phyloP scores from a whole-genome alignment of 148 eudicot genomes.

The Vaccinium vitisidaea region DNA sequence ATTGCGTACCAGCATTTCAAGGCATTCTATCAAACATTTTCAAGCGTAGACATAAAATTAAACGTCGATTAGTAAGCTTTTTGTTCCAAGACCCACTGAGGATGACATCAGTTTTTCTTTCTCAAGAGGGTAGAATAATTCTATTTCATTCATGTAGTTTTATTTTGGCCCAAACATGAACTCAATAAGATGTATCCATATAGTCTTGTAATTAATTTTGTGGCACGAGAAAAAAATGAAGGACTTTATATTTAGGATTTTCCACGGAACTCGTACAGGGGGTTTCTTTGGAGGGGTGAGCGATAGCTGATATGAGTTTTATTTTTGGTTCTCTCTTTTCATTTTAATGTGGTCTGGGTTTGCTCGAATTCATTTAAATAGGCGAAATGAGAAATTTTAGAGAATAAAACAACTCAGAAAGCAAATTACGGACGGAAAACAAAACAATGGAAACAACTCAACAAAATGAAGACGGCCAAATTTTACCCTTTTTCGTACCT shows the following conservation, averaged over 20 bases:
- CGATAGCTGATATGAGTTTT: not conserved
- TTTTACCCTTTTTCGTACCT: no score
- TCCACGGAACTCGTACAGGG: not conserved
- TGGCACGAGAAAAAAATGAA: not conserved
- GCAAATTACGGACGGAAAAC: no score
- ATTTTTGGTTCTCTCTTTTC: not conserved
- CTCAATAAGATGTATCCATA: not conserved
- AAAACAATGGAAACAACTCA: no score
- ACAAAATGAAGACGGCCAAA: no score
- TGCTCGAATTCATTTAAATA: not conserved
- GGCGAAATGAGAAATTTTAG: no score
- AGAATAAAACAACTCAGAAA: no score
- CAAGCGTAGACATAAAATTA: constrained; percentile 68
- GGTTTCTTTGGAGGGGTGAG: not conserved
- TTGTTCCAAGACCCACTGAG: not conserved
- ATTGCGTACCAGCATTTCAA: constrained; percentile 91
- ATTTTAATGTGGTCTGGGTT: not conserved
- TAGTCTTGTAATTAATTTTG: not conserved
- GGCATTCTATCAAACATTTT: constrained; percentile 78
- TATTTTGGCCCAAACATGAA: not conserved
- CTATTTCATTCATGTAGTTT: not conserved
- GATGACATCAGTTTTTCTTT: not conserved
- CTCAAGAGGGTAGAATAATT: not conserved
- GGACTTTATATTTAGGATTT: not conserved
- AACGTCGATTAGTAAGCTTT: constrained; percentile 54